Evolutionary conservation across 768 basidiomycete species (phyloP).

Genomic region (Goffeauzyma gilvescens): DNA sequence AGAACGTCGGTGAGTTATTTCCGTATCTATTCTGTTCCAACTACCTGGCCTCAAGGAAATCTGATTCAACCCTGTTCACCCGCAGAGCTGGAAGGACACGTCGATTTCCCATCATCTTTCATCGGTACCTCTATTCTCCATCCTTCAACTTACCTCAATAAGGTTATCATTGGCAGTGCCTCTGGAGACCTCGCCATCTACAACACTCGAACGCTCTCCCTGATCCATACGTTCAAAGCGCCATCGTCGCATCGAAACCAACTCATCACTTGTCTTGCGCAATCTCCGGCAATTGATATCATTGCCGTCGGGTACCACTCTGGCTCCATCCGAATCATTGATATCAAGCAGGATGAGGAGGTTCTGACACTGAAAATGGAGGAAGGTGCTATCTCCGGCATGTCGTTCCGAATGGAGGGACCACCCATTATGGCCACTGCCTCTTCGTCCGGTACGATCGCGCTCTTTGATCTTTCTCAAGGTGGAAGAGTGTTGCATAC

Average conservation of each 20-base stretch:
- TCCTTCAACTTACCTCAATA: constrained; percentile 92
- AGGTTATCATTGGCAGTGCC: constrained; percentile 63
- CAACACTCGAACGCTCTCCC: constrained; percentile 49
- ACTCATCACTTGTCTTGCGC: constrained; percentile 55
- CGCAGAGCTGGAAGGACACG: constrained; percentile 44
- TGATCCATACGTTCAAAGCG: constrained; percentile 60
- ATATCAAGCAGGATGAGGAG: constrained; percentile 73
- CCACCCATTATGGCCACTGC: constrained; percentile 74
- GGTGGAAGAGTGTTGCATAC: constrained; percentile 68
- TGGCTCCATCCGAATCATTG: constrained; percentile 73
- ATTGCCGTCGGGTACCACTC: constrained; percentile 79
- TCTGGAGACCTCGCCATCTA: constrained; percentile 38
- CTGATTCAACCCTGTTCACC: background rate
- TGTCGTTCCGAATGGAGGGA: constrained; percentile 77
- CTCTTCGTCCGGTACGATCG: constrained; percentile 69
- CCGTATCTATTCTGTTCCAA: background rate
- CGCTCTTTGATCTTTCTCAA: constrained; percentile 77
- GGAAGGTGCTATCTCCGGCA: constrained; percentile 52
- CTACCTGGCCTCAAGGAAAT: background rate
- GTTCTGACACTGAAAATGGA: constrained; percentile 82
- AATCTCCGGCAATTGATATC: constrained; percentile 90
- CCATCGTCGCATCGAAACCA: constrained; percentile 34
- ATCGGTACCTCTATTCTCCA: constrained; percentile 71
- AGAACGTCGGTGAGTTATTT: constrained; percentile 39
- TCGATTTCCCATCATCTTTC: constrained; percentile 67